Percentiles rank a stretch among this genome's conserved stretches.
phyloP scores from a whole-genome alignment of 139 green algal genomes.

The Chlorella sp. region DNA sequence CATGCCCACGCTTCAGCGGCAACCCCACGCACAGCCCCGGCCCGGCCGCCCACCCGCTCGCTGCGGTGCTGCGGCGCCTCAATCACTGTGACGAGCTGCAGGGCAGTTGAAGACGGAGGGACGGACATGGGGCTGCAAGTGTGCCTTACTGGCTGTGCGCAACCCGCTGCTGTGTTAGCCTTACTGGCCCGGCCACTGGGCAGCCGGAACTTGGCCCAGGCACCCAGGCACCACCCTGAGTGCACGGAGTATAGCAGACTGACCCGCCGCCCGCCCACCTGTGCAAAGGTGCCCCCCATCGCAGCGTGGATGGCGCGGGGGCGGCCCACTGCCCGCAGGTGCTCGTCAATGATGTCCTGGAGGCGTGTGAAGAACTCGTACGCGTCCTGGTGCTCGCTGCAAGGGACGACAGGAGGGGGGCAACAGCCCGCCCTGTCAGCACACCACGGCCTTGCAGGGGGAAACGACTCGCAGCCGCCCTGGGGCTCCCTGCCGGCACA shows the following conservation, averaged over 20 bases:
- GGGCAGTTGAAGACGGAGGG: no score
- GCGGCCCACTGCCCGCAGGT: conserved; percentile 91
- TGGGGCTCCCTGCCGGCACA: neutral
- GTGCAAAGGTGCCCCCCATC: conserved; percentile 82
- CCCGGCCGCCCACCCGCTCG: conserved; percentile 20
- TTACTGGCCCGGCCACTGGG: no score
- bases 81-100: conserved; percentile 67
- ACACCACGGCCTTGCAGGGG: neutral
- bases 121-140: no score
- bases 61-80: conserved; percentile 20
- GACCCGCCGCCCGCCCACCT: no score
- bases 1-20: no score
- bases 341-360: conserved; percentile 97
- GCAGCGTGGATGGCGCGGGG: conserved; percentile 70
- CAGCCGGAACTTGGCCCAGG: no score
- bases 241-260: no score
- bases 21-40: no score
- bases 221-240: no score
- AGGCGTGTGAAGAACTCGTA: conserved; percentile 98
- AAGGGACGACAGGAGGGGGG: conserved; percentile 3
- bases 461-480: neutral
- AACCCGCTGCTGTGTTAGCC: no score
- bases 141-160: no score
- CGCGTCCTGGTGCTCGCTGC: conserved; percentile 92
- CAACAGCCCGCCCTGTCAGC: no score